These are phyloP conservation scores for Amaranthus cruentus DNA, from an alignment of 148 eudicot genomes.

Conservation along the genomic window DNA sequence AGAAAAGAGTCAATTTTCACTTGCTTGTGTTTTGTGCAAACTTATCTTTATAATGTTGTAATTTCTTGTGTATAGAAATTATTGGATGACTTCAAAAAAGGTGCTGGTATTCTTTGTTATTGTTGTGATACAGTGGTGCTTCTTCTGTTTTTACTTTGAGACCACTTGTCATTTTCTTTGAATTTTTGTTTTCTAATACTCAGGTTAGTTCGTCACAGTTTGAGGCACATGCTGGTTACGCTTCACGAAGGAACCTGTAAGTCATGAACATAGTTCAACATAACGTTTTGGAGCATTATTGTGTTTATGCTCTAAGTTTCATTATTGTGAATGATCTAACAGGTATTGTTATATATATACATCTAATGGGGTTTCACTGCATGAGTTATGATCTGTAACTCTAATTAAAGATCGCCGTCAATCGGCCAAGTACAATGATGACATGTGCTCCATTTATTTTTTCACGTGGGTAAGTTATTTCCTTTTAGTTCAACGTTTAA, in stretches of 20 bases:
- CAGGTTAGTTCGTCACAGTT: constrained; percentile 88
- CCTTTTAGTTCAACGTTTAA: too few relatives aligned
- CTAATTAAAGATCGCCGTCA: constrained; percentile 52
- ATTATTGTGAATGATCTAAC: constrained; percentile 15
- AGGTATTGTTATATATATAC: constrained; percentile 86
- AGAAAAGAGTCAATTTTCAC: neutral
- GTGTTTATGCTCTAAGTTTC: neutral
- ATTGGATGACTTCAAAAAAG: constrained; percentile 65
- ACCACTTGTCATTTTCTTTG: constrained; percentile 2
- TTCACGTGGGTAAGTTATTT: constrained; percentile 58
- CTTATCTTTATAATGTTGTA: constrained; percentile 3
- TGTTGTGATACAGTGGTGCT: constrained; percentile 70
- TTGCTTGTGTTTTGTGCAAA: neutral
- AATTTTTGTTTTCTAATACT: constrained; percentile 12
- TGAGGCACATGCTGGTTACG: constrained; percentile 94
- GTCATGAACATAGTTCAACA: constrained; percentile 24
- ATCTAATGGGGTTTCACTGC: constrained; percentile 95
- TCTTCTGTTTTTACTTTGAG: constrained; percentile 16
- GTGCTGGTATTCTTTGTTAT: constrained; percentile 64
- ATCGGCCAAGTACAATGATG: constrained; percentile 63
- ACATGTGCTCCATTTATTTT: constrained; percentile 75
- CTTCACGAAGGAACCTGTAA: constrained; percentile 80
- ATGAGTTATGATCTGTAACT: constrained; percentile 62
- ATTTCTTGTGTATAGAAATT: constrained; percentile 47
- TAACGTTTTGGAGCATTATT: constrained; percentile 6